Percentiles rank a stretch among this genome's conserved stretches.
phyloP scores from a whole-genome alignment of 495 filamentous ascomycete genomes.

The Penicillium cosmopolitanum region DNA sequence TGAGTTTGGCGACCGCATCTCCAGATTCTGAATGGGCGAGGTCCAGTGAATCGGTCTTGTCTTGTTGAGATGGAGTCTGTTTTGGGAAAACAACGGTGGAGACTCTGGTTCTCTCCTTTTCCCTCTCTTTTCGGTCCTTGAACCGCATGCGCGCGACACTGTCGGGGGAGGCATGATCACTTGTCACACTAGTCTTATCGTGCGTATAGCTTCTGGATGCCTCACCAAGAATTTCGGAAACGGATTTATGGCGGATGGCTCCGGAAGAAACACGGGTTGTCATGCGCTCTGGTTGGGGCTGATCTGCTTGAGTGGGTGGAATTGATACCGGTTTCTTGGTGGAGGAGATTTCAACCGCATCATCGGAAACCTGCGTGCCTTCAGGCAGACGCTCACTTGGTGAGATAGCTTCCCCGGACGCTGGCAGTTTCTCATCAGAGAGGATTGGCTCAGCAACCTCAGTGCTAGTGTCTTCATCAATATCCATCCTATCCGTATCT shows the following conservation, averaged over 20 bases:
- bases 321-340: constrained; percentile 21
- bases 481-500: constrained; percentile 32
- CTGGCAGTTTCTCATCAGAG: neutral
- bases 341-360: constrained; percentile 15
- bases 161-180: constrained; percentile 44
- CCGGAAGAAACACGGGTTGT: constrained; percentile 68
- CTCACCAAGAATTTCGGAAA: constrained; percentile 73
- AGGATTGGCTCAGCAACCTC: constrained; percentile 17
- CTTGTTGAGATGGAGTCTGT: constrained; percentile 45
- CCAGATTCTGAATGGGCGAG: constrained; percentile 46
- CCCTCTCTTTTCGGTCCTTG: constrained; percentile 58
- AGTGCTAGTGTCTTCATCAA: constrained; percentile 20
- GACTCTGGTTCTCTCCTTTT: constrained; percentile 65
- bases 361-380: constrained; percentile 14
- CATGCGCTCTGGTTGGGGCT: constrained; percentile 56
- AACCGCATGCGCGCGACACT: constrained; percentile 55
- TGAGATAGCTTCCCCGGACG: constrained; percentile 15
- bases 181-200: constrained; percentile 31
- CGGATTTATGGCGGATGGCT: constrained; percentile 70
- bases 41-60: constrained; percentile 43
- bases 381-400: constrained; percentile 21
- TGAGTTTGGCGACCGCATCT: constrained; percentile 50
- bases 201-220: constrained; percentile 50
- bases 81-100: constrained; percentile 84
- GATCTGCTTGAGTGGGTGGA: constrained; percentile 28